A percentile compares a stretch with the other conserved stretches of the same genome.
phyloP scores from a whole-genome alignment of 805 yeast genomes.

The Candida schatavii region DNA sequence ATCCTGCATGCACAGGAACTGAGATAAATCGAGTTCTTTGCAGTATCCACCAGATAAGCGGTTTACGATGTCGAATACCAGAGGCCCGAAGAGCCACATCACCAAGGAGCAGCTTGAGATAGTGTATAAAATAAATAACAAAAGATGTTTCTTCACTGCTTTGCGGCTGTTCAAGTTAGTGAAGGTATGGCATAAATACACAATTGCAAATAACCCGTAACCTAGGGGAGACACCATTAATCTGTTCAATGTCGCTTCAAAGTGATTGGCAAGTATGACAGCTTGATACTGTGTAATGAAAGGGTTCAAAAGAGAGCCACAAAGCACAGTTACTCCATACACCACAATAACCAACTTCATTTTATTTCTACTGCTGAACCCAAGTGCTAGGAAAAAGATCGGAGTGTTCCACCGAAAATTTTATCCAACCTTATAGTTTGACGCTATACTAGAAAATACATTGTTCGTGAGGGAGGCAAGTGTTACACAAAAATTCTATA shows the following conservation, averaged over 20 bases:
- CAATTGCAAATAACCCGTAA: conserved; percentile 26
- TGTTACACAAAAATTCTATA: too few species aligned
- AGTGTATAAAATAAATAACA: conserved; percentile 12
- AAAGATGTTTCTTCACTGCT: conserved; percentile 4
- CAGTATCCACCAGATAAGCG: conserved; percentile 41
- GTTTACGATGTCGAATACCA: conserved; percentile 30
- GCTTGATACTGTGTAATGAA: conserved; percentile 11
- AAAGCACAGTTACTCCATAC: not conserved
- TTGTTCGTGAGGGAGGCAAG: too few species aligned
- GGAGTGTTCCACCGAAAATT: not conserved
- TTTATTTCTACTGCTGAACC: not conserved
- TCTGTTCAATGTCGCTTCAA: conserved; percentile 16
- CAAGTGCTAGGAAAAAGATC: not conserved
- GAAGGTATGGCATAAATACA: conserved; percentile 13
- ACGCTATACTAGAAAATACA: too few species aligned
- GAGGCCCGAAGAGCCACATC: conserved; percentile 35
- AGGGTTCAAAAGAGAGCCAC: not conserved
- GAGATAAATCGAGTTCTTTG: conserved; percentile 12
- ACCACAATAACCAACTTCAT: too few species aligned
- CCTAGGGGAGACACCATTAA: conserved; percentile 26
- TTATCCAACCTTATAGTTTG: too few species aligned
- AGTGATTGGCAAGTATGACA: conserved; percentile 10
- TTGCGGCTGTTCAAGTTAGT: conserved; percentile 4
- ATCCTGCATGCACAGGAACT: conserved; percentile 9
- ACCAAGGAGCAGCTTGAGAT: conserved; percentile 8